A percentile compares a stretch with the other conserved stretches of the same genome.
phyloP scores from a whole-genome alignment of 345 rosid species.

The Populus pruinosa region DNA sequence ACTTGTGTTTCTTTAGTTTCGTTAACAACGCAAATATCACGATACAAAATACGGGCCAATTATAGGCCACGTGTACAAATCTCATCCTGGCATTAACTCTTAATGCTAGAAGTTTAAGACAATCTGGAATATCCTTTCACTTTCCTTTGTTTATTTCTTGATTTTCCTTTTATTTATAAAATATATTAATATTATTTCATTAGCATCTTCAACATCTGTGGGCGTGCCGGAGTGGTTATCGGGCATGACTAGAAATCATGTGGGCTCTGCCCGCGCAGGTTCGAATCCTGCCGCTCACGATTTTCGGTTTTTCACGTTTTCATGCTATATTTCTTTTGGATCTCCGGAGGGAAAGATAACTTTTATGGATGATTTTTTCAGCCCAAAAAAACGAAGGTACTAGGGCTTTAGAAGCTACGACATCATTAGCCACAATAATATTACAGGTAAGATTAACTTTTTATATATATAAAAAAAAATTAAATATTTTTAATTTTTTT shows the following conservation, averaged over 20 bases:
- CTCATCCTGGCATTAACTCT: neutral
- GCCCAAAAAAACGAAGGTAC: neutral
- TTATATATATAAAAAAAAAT: no score
- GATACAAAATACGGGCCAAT: no score
- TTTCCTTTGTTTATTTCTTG: no score
- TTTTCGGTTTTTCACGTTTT: neutral
- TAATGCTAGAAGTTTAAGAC: no score
- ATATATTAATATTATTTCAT: accelerated
- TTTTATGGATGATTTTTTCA: neutral
- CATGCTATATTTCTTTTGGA: no score
- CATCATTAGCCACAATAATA: no score
- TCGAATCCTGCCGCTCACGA: constrained; percentile 73
- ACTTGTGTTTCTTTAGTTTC: no score
- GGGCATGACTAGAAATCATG: constrained; percentile 98
- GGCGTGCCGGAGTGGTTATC: constrained; percentile 97
- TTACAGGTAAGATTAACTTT: no score
- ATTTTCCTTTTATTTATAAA: neutral
- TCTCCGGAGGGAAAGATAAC: no score
- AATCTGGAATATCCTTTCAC: neutral
- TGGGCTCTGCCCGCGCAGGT: constrained; percentile 93
- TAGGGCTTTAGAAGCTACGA: no score
- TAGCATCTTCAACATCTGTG: neutral
- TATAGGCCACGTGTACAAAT: neutral
- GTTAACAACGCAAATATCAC: no score
- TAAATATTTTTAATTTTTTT: no score